Base-by-base conservation (phyloP, 2,329 filamentous ascomycete genomes). In the Paraconiothyrium brasiliense region DNA sequence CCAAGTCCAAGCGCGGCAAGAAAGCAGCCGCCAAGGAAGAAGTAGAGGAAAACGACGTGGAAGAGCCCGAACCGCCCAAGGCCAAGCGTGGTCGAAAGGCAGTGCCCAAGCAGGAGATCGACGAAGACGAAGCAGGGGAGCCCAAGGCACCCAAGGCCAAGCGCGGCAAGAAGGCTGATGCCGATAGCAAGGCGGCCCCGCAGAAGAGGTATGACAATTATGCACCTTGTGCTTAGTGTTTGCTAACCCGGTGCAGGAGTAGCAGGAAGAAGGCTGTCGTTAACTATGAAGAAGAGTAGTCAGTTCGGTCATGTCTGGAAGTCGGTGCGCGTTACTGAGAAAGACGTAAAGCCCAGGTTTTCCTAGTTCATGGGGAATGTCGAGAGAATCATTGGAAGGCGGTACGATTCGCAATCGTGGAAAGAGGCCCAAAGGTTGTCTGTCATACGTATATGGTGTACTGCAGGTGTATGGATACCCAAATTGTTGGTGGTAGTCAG, bases 151-250 rank as follows among this genome's bases (percentile, higher is more conserved):
- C 68, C 32, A 69, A 71, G 62, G 64, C 63, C 44, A 71, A 71
- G 65, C 68, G 66, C 16, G 65, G 64, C 56, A 66, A 58, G 58
- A 73, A 69, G 63, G 66, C 65, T 54, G 58, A 56, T 14, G 47
- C 66, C 35, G 60, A 66, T 30, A 30, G 27, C 8, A 73, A 76
- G 49, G 39, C 62, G 14, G 69, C 59, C 10, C 66, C 71, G 0
- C 67, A 70, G 60, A 78, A 78, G 67, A 71, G 71, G 75, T 76
- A 68, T 16, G 50, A 4, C 8, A 7, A 14, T 4, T 27, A 16
- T 13, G 20, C 22, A n/a, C 14, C 10, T 10, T 16, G 11, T 41
- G 9, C 1, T 34, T 10, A 3, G 9, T 27, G 27, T 34, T 14
- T 4, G n/a, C 65, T 71, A 56, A 74, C 48, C 11, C 22, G 13